Evolutionary conservation across 2,329 filamentous ascomycete genomes (phyloP).

Genomic region (Diaporthe caulivora): DNA sequence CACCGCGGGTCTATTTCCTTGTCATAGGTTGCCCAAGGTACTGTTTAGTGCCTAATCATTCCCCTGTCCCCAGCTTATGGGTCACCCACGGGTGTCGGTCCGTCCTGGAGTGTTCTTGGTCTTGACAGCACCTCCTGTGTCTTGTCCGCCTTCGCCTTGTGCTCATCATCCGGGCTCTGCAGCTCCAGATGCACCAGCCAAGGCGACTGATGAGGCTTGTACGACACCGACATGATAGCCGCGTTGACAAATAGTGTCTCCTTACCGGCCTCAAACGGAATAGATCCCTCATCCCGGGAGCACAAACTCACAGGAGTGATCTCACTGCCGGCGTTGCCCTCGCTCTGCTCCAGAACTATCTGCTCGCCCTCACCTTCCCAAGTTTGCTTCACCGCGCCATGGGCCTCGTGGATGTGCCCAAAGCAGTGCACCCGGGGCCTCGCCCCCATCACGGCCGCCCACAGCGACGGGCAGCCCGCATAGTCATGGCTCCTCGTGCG

Average conservation of each 20-base stretch:
- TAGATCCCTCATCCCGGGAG: conserved; percentile 46
- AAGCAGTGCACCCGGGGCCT: conserved; percentile 37
- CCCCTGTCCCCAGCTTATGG: not conserved
- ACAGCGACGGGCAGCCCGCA: conserved; percentile 28
- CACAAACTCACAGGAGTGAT: conserved; percentile 54
- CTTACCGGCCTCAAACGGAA: conserved; percentile 49
- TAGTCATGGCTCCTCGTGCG: conserved; percentile 22
- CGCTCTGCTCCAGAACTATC: not conserved
- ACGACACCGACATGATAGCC: conserved; percentile 60
- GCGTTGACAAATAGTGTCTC: conserved; percentile 73
- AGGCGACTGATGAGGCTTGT: conserved; percentile 59
- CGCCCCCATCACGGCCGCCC: conserved; percentile 21
- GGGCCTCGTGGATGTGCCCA: conserved; percentile 36
- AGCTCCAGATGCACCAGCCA: conserved; percentile 67
- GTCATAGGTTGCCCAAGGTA: too few relatives aligned
- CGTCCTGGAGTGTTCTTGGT: not conserved
- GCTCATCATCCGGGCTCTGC: conserved; percentile 36
- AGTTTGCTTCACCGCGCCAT: conserved; percentile 5
- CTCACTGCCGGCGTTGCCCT: not conserved
- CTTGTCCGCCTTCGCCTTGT: conserved; percentile 28
- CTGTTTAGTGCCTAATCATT: too few relatives aligned
- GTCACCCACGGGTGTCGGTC: too few relatives aligned
- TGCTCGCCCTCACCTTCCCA: conserved; percentile 29
- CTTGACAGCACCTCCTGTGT: conserved; percentile 11
- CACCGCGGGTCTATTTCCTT: too few relatives aligned